phyloP scores from a whole-genome alignment of 2,329 filamentous ascomycete species.

The Talaromyces pinophilus region DNA sequence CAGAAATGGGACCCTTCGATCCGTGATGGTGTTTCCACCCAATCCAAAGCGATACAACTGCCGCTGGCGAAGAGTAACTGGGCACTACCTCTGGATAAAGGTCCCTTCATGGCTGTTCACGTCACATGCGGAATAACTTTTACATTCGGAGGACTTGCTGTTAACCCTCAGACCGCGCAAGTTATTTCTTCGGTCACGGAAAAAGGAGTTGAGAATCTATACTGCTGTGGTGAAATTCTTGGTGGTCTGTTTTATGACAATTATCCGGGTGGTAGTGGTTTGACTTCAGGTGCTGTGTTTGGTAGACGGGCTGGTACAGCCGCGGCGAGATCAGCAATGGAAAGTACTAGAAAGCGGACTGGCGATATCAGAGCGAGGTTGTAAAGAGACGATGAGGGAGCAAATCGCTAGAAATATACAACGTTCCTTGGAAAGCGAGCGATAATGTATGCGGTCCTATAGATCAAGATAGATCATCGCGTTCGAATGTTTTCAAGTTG shows the following conservation, averaged over 20 bases:
- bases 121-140: constrained; percentile 68
- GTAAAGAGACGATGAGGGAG: not conserved
- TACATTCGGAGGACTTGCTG: constrained; percentile 65
- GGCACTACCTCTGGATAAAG: constrained; percentile 59
- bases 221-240: constrained; percentile 66
- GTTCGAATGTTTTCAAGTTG: not conserved
- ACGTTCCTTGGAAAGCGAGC: too few relatives aligned
- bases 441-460: not conserved
- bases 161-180: constrained; percentile 56
- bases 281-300: constrained; percentile 62
- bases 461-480: not conserved
- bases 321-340: constrained; percentile 25
- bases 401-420: not conserved
- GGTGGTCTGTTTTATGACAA: constrained; percentile 65
- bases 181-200: constrained; percentile 53
- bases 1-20: constrained; percentile 60
- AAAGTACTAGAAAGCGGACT: not conserved
- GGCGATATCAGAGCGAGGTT: not conserved
- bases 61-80: constrained; percentile 64
- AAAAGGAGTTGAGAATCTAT: constrained; percentile 56
- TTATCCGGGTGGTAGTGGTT: constrained; percentile 63
- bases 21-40: constrained; percentile 64
- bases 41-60: constrained; percentile 50
- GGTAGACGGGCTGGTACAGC: constrained; percentile 48
- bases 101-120: constrained; percentile 64